Evolutionary conservation across 2,329 filamentous ascomycete species (phyloP), one percentile per base, ranked within the genome.

Genomic region (Graphilbum sp.): DNA sequence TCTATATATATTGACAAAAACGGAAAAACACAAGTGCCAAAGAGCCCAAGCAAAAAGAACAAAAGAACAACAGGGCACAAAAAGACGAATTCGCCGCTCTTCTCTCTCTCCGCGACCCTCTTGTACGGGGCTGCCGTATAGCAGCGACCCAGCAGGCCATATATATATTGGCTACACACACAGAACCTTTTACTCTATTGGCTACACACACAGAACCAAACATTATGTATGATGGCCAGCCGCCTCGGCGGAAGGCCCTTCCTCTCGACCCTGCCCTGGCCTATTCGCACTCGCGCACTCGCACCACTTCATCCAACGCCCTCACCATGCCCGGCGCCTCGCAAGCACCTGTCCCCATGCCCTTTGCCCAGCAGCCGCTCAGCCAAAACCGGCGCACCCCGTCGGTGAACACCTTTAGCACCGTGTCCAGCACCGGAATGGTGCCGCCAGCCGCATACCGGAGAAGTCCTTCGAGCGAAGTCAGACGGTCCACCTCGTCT

Each of bases 401-500:
- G 56, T 59, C 79, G 57, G 59, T 85, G 57, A 64, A 82, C 61
- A 74, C 69, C 18, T 72, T 75, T 52, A 79, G 74, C 52, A 86
- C 80, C 40, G 69, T 76, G 36, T 76, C 69, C 16, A 74, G 69
- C 49, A 61, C 53, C 41, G 59, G 54, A 34, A 53, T 52, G 47
- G 59, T 53, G 43, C 73, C 64, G 47, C 72, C 66, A 47, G 70
- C 61, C 44, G 67, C 63, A 47, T 72, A 69, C 54, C 67, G 69
- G 47, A 69, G 62, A 42, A 66, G 74, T 42, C 62, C 66, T 46
- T 66, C 54, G 35, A 63, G 52, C 54, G 72, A 79, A 56, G 60
- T 79, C 35, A 77, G 81, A 43, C 75, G 86, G 47, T 92, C 84
- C 21, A 83, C 77, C 23, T 93, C 85, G 4, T 81, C 80, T 37